phyloP scores from a whole-genome alignment of 768 basidiomycete species.

The Tylopilus sp. region DNA sequence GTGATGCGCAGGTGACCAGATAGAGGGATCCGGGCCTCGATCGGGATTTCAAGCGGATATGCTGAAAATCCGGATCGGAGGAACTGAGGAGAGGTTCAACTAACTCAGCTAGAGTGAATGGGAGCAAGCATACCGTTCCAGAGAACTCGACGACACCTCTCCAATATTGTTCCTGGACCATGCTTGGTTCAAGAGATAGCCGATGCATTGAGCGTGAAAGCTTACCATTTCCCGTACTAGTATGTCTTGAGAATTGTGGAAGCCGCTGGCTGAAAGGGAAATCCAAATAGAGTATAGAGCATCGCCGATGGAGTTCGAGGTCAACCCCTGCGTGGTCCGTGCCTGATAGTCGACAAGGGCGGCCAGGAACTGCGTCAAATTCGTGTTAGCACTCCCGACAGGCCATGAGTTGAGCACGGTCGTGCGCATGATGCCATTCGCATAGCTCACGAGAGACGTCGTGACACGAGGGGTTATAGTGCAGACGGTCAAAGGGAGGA shows the following conservation, averaged over 20 bases:
- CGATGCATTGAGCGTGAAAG: no score
- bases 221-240: conserved; percentile 6
- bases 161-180: conserved; percentile 12
- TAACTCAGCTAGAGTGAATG: neutral
- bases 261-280: neutral
- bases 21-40: neutral
- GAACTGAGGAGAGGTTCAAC: neutral
- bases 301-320: conserved; percentile 16
- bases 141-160: conserved; percentile 16
- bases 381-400: neutral
- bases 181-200: no score
- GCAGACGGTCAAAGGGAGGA: conserved; percentile 11
- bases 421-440: neutral
- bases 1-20: neutral
- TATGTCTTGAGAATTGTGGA: neutral
- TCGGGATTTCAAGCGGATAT: neutral
- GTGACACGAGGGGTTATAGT: conserved; percentile 7
- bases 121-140: conserved; percentile 10
- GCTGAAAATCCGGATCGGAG: conserved; percentile 10
- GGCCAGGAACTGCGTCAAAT: conserved; percentile 11
- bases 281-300: conserved; percentile 12
- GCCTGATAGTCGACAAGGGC: conserved; percentile 5
- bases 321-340: conserved; percentile 10
- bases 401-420: neutral
- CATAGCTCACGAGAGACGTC: conserved; percentile 14